These are phyloP conservation scores for Cenchrus americanus DNA, from an alignment of 176 grass and related monocot genomes.

Conservation along the genomic window DNA sequence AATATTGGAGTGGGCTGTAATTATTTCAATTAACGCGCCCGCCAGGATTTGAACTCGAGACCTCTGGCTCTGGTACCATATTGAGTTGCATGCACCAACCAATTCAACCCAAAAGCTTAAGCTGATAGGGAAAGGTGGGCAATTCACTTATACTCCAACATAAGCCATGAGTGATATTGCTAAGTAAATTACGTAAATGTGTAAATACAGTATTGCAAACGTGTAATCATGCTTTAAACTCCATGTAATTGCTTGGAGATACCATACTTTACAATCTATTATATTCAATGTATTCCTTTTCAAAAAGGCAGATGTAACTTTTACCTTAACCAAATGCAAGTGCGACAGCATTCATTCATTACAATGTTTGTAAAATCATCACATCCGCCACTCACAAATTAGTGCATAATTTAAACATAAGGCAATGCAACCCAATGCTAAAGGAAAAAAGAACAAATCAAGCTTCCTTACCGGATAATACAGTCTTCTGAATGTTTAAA, in stretches of 20 bases:
- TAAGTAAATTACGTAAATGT: not conserved
- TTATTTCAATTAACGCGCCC: no score
- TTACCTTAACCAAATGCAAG: constrained; percentile 22
- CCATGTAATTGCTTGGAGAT: not conserved
- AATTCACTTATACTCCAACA: no score
- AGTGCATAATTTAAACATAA: constrained; percentile 26
- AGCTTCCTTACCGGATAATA: constrained; percentile 69
- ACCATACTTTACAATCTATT: not conserved
- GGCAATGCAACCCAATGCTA: not conserved
- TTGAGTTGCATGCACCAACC: no score
- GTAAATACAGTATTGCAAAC: not conserved
- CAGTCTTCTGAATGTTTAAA: constrained; percentile 72
- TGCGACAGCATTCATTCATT: constrained; percentile 14
- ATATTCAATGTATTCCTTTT: not conserved
- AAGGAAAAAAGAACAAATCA: constrained; percentile 15
- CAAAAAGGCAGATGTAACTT: constrained; percentile 9
- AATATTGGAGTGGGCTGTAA: no score
- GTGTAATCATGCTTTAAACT: not conserved
- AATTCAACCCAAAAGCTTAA: no score
- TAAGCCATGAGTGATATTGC: not conserved
- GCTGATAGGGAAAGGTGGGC: no score
- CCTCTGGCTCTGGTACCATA: no score
- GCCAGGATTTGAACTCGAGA: no score
- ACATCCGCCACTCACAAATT: constrained; percentile 9
- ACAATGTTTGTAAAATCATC: constrained; percentile 15